Percentiles rank a stretch among this genome's conserved stretches.
These are phyloP conservation scores for Monilinia fructigena DNA, from an alignment of 2,329 filamentous ascomycete species.

Conservation along the genomic window DNA sequence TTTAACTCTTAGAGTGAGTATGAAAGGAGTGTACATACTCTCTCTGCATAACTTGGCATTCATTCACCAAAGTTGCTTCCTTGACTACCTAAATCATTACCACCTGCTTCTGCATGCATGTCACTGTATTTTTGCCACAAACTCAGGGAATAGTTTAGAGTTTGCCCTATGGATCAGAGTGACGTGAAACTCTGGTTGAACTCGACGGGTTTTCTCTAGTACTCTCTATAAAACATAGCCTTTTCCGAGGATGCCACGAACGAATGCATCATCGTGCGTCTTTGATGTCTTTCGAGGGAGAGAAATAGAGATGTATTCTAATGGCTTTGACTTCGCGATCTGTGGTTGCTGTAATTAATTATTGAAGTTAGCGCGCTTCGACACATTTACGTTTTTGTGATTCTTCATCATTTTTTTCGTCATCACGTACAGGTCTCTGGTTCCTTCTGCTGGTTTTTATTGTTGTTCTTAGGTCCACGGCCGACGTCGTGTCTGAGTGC, in stretches of 20 bases:
- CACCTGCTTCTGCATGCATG: constrained; percentile 50
- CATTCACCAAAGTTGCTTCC: constrained; percentile 60
- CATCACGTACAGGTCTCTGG: constrained; percentile 10
- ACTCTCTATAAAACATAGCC: constrained; percentile 70
- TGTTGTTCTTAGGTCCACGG: constrained; percentile 46
- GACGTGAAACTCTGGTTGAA: constrained; percentile 88
- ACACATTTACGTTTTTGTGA: not conserved
- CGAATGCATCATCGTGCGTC: constrained; percentile 67
- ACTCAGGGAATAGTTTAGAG: constrained; percentile 57
- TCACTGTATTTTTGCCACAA: constrained; percentile 76
- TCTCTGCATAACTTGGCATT: constrained; percentile 61
- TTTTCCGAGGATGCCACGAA: constrained; percentile 49
- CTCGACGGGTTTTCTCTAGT: constrained; percentile 68
- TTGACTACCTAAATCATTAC: not conserved
- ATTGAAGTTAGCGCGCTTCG: constrained; percentile 4
- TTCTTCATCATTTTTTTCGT: not conserved
- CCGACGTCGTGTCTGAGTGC: constrained; percentile 74
- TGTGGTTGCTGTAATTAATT: constrained; percentile 28
- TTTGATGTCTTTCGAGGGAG: constrained; percentile 52
- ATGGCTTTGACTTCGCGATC: constrained; percentile 48
- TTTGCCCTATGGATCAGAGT: constrained; percentile 82
- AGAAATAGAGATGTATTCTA: constrained; percentile 66
- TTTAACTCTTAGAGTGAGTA: not conserved
- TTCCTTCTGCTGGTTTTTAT: constrained; percentile 39
- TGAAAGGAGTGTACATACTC: constrained; percentile 43